phyloP scores from a whole-genome alignment of 2,329 filamentous ascomycete genomes.

The Clonostachys sp. region DNA sequence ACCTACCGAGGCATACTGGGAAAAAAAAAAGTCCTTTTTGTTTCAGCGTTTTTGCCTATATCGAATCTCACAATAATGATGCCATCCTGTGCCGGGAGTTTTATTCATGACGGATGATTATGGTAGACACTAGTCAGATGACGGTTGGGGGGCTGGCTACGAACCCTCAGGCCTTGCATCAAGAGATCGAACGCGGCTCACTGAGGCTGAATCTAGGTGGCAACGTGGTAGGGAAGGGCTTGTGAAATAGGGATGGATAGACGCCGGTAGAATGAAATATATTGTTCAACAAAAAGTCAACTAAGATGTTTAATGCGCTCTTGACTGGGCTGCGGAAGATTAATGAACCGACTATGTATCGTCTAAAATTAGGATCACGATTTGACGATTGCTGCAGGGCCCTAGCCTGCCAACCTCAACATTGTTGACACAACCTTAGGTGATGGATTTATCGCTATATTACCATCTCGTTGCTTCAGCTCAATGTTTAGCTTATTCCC shows the following conservation, averaged over 20 bases:
- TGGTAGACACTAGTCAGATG: constrained; percentile 5
- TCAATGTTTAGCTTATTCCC: too few relatives aligned
- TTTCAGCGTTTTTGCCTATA: constrained; percentile 13
- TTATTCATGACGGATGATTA: constrained; percentile 18
- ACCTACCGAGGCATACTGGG: not conserved
- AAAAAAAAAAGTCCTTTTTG: constrained; percentile 12
- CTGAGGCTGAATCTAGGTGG: constrained; percentile 5
- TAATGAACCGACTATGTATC: too few relatives aligned
- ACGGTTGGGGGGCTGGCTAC: not conserved
- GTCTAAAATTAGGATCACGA: too few relatives aligned
- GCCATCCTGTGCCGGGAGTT: constrained; percentile 9
- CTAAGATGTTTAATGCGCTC: too few relatives aligned
- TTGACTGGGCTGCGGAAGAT: too few relatives aligned
- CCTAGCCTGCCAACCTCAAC: too few relatives aligned
- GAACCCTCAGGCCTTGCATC: constrained; percentile 3
- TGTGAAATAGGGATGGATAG: constrained; percentile 23
- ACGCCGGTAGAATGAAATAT: constrained; percentile 28
- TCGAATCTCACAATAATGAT: constrained; percentile 12
- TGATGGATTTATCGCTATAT: too few relatives aligned
- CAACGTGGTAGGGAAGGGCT: constrained; percentile 8
- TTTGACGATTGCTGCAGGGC: too few relatives aligned
- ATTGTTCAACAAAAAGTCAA: constrained; percentile 3
- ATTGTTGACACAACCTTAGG: too few relatives aligned
- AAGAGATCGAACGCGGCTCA: not conserved
- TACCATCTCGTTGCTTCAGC: too few relatives aligned